phyloP scores from a whole-genome alignment of 148 eudicot species.

The Salicornia ramosissima region DNA sequence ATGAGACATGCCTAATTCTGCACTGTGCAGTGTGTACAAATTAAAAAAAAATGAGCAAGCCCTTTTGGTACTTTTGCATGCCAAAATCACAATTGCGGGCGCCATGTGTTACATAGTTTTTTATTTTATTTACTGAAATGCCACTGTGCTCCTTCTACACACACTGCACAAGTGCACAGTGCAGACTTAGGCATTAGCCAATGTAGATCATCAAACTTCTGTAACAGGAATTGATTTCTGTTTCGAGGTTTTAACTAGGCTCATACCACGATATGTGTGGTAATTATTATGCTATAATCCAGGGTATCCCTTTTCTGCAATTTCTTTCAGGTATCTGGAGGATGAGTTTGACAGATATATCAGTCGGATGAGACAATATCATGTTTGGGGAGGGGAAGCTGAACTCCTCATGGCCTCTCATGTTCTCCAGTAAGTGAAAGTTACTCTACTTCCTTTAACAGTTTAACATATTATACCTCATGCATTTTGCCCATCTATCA shows the following conservation, averaged over 20 bases:
- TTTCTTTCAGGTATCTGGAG: slow-evolving; percentile 60
- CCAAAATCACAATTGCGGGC: too few species aligned
- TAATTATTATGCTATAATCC: background rate
- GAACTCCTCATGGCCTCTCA: slow-evolving; percentile 89
- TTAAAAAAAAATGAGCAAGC: too few species aligned
- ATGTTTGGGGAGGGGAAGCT: slow-evolving; percentile 93
- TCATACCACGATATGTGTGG: background rate
- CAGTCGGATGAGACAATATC: slow-evolving; percentile 56
- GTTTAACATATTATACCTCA: background rate
- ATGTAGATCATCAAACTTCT: slow-evolving; percentile 1
- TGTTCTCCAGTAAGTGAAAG: slow-evolving; percentile 61
- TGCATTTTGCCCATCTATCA: background rate
- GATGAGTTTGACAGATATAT: slow-evolving; percentile 73
- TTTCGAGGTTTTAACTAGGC: background rate
- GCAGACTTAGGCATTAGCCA: too few species aligned
- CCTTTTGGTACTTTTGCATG: too few species aligned
- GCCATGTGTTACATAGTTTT: too few species aligned
- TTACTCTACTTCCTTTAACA: background rate
- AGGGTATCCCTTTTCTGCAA: slow-evolving; percentile 1
- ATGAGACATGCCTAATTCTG: too few species aligned
- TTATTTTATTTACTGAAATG: too few species aligned
- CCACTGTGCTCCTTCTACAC: too few species aligned
- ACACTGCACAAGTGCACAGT: too few species aligned
- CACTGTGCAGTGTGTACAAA: too few species aligned
- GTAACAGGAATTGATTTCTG: too few species aligned